Evolutionary conservation across 768 basidiomycete species (phyloP).

Genomic region (Clavaria fumosa): DNA sequence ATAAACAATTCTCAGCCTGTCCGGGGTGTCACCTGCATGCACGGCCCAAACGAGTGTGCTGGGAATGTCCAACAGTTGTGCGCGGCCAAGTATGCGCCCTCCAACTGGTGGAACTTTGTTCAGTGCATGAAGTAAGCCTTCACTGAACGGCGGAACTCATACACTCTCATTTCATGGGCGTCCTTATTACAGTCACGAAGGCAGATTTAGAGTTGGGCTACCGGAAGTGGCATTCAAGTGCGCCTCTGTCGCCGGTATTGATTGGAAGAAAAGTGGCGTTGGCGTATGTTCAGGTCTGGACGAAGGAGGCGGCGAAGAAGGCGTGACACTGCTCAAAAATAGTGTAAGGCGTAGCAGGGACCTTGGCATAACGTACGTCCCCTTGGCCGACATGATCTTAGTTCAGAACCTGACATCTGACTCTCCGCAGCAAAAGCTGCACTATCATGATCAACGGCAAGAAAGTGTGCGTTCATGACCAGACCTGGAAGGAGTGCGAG

Average conservation of each 20-base stretch:
- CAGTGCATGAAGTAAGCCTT: too few relatives aligned
- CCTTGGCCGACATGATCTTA: neutral
- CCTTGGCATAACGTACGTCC: conserved; percentile 41
- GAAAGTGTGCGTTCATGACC: conserved; percentile 41
- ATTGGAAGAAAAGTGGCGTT: conserved; percentile 48
- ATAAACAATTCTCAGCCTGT: conserved; percentile 45
- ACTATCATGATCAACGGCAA: conserved; percentile 63
- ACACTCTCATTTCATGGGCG: too few relatives aligned
- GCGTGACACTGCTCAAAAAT: conserved; percentile 43
- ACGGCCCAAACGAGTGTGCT: conserved; percentile 68
- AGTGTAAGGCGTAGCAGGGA: conserved; percentile 32
- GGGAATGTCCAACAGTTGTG: conserved; percentile 88
- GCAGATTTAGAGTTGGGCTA: conserved; percentile 44
- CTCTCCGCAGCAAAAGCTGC: conserved; percentile 56
- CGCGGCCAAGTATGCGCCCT: conserved; percentile 41
- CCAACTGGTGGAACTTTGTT: conserved; percentile 70
- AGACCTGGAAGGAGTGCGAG: conserved; percentile 10
- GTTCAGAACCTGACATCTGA: conserved; percentile 7
- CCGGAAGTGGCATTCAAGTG: conserved; percentile 52
- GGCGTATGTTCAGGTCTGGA: conserved; percentile 46
- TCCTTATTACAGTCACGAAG: conserved; percentile 63
- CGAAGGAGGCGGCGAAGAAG: conserved; percentile 48
- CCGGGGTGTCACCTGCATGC: conserved; percentile 72
- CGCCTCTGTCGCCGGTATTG: conserved; percentile 42
- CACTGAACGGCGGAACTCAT: too few relatives aligned